A percentile compares a stretch with the other conserved stretches of the same genome.
These are phyloP conservation scores for Auricularia sp. DNA, from an alignment of 768 basidiomycete genomes.

Conservation along the genomic window DNA sequence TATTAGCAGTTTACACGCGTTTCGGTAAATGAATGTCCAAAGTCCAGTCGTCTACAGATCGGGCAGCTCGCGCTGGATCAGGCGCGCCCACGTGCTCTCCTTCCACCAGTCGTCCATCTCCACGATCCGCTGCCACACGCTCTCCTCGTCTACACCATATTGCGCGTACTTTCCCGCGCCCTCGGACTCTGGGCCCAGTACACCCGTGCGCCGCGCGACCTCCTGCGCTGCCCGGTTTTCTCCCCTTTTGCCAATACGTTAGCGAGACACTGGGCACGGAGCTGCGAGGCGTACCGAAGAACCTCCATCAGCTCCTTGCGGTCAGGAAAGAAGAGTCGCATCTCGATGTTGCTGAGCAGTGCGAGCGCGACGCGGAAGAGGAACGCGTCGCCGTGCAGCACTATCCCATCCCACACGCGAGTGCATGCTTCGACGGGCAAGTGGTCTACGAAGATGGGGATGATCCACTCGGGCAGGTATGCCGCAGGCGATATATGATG, in stretches of 20 bases:
- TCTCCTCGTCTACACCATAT: constrained; percentile 78
- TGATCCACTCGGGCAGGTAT: constrained; percentile 77
- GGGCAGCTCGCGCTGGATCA: constrained; percentile 78
- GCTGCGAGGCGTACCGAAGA: constrained; percentile 42
- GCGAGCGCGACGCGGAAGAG: constrained; percentile 77
- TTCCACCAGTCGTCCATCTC: constrained; percentile 89
- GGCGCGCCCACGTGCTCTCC: constrained; percentile 76
- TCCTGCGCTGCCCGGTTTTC: constrained; percentile 76
- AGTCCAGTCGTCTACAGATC: constrained; percentile 32
- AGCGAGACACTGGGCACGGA: constrained; percentile 8
- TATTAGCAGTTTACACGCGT: no score
- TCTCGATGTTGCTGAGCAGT: constrained; percentile 71
- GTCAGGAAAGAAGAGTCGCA: constrained; percentile 83
- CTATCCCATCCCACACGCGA: constrained; percentile 76
- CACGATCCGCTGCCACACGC: constrained; percentile 72
- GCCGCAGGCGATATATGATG: constrained; percentile 78
- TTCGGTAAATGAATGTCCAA: no score
- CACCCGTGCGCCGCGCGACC: constrained; percentile 55
- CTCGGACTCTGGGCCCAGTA: constrained; percentile 28
- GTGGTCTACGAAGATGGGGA: constrained; percentile 73
- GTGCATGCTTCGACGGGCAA: constrained; percentile 88
- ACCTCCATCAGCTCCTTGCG: constrained; percentile 65
- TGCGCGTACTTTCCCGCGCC: constrained; percentile 70
- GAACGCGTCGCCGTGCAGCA: constrained; percentile 87
- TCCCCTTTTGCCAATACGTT: constrained; percentile 38